Conservation (phyloP, 2,329 filamentous ascomycete species). For the Aspergillus tubingensis region DNA sequence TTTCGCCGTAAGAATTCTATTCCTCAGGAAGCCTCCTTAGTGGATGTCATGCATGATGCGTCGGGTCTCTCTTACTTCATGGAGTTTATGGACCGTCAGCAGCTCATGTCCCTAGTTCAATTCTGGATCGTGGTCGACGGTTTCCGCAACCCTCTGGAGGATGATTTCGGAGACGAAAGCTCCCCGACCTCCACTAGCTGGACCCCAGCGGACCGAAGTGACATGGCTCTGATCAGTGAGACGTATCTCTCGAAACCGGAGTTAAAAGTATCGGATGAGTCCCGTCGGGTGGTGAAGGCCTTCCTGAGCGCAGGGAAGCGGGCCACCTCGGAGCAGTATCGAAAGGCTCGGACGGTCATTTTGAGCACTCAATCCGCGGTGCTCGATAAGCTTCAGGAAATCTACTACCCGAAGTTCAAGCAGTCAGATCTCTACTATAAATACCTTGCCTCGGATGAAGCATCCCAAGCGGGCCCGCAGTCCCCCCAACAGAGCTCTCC, state of each 20-base stretch:
- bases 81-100: conserved; percentile 97
- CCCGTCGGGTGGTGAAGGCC: conserved; percentile 68
- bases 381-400: conserved; percentile 79
- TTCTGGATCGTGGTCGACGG: conserved; percentile 99
- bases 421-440: conserved; percentile 95
- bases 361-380: conserved; percentile 79
- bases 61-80: conserved; percentile 97
- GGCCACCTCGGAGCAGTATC: conserved; percentile 79
- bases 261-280: conserved; percentile 71
- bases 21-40: conserved; percentile 73
- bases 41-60: conserved; percentile 85
- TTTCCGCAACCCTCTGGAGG: conserved; percentile 89
- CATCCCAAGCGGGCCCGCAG: conserved; percentile 30
- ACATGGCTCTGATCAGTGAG: conserved; percentile 88
- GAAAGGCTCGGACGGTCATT: conserved; percentile 77
- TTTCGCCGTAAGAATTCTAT: conserved; percentile 48
- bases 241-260: conserved; percentile 82
- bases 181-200: conserved; percentile 67
- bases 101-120: conserved; percentile 84
- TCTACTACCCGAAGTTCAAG: conserved; percentile 82
- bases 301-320: conserved; percentile 77
- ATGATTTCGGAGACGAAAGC: conserved; percentile 72
- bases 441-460: conserved; percentile 84
- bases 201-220: conserved; percentile 80
- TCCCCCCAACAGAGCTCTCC: conserved; percentile 19